phyloP scores from a whole-genome alignment of 2,329 filamentous ascomycete genomes.

The Colletotrichum sp. region DNA sequence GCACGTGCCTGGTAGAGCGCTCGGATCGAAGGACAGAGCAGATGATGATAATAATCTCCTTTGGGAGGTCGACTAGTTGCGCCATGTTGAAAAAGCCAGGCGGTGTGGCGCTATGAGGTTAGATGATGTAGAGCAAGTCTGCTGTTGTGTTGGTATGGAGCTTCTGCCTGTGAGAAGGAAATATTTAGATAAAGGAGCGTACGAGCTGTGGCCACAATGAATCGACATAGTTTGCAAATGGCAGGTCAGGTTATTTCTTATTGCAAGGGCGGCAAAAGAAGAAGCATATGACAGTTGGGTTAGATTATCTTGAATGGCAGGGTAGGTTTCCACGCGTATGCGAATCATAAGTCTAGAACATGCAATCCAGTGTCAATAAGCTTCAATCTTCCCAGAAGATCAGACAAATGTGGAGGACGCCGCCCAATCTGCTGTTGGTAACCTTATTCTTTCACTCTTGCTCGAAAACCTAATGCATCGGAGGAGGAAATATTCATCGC shows the following conservation, averaged over 20 bases:
- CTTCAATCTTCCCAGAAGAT: background rate
- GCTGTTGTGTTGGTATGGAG: background rate
- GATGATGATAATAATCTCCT: background rate
- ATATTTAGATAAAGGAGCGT: background rate
- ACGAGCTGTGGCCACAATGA: background rate
- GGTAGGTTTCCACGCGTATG: background rate
- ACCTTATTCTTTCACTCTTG: background rate
- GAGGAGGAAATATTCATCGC: no score
- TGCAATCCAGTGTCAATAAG: background rate
- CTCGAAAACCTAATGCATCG: background rate
- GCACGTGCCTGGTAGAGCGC: background rate
- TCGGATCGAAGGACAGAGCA: background rate
- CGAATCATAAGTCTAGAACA: background rate
- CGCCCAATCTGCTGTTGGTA: background rate
- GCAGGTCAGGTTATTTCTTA: background rate
- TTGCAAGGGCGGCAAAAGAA: background rate
- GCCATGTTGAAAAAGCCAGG: background rate
- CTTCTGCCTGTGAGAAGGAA: background rate
- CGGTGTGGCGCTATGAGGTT: background rate
- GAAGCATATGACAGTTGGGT: background rate
- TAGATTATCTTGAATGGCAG: background rate
- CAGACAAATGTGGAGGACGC: background rate
- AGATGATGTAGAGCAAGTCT: background rate
- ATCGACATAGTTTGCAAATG: accelerated
- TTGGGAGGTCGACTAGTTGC: background rate